These are phyloP conservation scores for Oleoguttula mirabilis DNA, from an alignment of 495 filamentous ascomycete genomes.

Conservation along the genomic window DNA sequence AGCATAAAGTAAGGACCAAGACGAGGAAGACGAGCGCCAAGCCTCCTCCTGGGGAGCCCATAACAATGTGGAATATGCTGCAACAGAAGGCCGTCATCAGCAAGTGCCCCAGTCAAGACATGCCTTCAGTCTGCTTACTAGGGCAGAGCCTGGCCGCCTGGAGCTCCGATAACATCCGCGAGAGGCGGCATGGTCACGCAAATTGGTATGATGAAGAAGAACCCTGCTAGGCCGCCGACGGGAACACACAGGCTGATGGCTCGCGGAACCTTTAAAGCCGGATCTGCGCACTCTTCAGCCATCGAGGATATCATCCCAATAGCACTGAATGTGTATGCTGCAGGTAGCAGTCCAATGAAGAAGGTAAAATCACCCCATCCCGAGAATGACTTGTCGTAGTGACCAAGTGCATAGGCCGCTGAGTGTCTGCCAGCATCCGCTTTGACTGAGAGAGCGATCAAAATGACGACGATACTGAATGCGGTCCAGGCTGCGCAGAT, in stretches of 20 bases:
- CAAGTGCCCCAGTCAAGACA: too few relatives aligned
- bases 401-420: conserved; percentile 6
- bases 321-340: conserved; percentile 13
- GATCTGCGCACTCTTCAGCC: conserved; percentile 12
- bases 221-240: conserved; percentile 37
- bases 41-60: conserved; percentile 27
- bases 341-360: conserved; percentile 13
- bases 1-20: conserved; percentile 39
- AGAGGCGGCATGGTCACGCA: conserved; percentile 40
- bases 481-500: conserved; percentile 8
- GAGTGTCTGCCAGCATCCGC: conserved; percentile 2
- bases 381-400: conserved; percentile 7
- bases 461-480: conserved; percentile 4
- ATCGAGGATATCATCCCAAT: conserved; percentile 11
- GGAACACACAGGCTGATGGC: conserved; percentile 11
- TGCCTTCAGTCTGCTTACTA: too few relatives aligned
- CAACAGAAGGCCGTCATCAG: too few relatives aligned
- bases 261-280: conserved; percentile 8
- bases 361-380: conserved; percentile 10
- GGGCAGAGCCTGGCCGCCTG: conserved; percentile 12
- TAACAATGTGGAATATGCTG: conserved; percentile 7
- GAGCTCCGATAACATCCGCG: conserved; percentile 27
- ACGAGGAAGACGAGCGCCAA: conserved; percentile 38
- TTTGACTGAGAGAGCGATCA: conserved; percentile 7
- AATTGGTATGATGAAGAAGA: conserved; percentile 39